These are phyloP conservation scores for Rosa chinensis DNA, from an alignment of 306 rosid genomes.

Conservation along the genomic window DNA sequence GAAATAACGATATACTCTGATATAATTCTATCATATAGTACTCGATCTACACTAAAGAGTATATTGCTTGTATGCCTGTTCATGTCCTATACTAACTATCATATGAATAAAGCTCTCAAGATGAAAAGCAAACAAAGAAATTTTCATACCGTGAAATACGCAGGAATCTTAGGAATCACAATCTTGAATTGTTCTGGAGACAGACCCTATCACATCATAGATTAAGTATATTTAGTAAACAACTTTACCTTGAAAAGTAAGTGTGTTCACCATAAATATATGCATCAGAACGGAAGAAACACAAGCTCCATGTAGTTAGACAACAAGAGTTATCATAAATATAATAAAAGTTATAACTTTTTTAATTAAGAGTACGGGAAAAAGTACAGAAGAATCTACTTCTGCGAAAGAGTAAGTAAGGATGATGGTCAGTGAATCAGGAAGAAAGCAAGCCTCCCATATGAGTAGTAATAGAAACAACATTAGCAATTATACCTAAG, in stretches of 20 bases:
- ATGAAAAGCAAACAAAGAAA: background rate
- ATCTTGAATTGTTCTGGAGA: slow-evolving; percentile 70
- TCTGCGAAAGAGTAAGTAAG: too few relatives aligned
- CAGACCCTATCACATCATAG: slow-evolving; percentile 49
- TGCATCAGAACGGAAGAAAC: background rate
- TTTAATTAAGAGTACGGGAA: background rate
- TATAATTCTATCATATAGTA: background rate
- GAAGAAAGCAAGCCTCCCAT: background rate
- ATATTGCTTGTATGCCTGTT: background rate
- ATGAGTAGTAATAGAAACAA: background rate
- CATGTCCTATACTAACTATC: too few relatives aligned
- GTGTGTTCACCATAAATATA: background rate
- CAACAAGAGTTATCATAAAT: background rate
- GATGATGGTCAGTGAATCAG: background rate
- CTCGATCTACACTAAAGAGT: background rate
- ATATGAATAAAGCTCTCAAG: slow-evolving; percentile 2
- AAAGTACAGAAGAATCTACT: background rate
- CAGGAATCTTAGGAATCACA: slow-evolving; percentile 62
- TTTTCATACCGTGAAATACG: slow-evolving; percentile 68
- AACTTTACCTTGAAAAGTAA: background rate
- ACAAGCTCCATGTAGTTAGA: background rate
- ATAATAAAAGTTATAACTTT: background rate
- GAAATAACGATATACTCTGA: too few relatives aligned
- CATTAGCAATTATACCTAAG: background rate
- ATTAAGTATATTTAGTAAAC: slow-evolving; percentile 11